Base-by-base conservation (phyloP, 768 basidiomycete species). In the Termitomyces sp. region DNA sequence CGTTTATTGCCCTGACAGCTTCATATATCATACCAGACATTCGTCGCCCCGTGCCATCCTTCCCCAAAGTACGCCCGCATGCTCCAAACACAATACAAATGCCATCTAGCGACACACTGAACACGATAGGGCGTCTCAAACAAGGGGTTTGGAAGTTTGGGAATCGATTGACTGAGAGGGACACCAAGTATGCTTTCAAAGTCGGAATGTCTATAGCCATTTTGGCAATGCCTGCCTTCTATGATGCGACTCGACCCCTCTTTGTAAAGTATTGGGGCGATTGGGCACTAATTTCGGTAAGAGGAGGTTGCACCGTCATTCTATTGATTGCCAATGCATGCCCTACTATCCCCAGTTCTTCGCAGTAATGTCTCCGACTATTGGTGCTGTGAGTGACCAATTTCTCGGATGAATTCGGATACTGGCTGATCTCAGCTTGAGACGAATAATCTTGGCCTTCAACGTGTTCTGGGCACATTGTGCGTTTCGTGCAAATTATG, bases 221-320 rank as follows among this genome's bases (percentile, higher is more conserved):
- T 27, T 76, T 98, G 4, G 88, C 95, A 0, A 80, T 89, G 0
- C 95, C 95, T 2, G 95, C 95, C 0, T 98, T 96, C 72, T 86
- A 91, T 59, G 89, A 91, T 55, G 61, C 71, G 18, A 95, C 91
- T 1, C 78, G 95, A 27, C 87, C 86, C 5, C 71, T 84, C 4
- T 98, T 97, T 67, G 76, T 91, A 45, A 81, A 86, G 49, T 94
- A 89, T 65, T 83, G 87, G 65, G 95, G 95, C 37, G 94, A 98
- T 73, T 99, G 96, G 96, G 94, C 94, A 1, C 75, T 99, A 67
- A 91, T 98, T 55, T 95, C 95, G 47, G 93, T 91, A 61, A 67
- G 82, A 75, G 31, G 61, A 52, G 16, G n/a, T 55, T 11, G 11
- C 58, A 30, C 37, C 9, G 5, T 39, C 9, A 30, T 57, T 34